A percentile compares a stretch with the other conserved stretches of the same genome.
phyloP scores from a whole-genome alignment of 2,329 filamentous ascomycete species.

The Botrytis fragariae region DNA sequence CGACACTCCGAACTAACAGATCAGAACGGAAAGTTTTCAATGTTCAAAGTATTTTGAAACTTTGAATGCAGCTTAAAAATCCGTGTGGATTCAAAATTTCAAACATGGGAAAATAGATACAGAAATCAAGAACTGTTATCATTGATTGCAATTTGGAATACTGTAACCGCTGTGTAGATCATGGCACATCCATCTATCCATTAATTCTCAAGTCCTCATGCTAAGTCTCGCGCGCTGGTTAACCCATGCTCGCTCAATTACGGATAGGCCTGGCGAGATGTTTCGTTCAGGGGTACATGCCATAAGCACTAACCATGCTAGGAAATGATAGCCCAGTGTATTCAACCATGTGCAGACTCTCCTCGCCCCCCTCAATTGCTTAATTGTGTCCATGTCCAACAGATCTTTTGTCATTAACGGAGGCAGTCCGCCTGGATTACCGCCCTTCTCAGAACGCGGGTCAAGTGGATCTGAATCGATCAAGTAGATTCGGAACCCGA shows the following conservation, averaged over 20 bases:
- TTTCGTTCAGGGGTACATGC: background rate
- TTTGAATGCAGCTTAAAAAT: background rate
- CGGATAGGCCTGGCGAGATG: background rate
- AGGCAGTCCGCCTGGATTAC: background rate
- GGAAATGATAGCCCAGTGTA: background rate
- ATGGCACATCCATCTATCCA: background rate
- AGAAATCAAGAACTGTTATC: background rate
- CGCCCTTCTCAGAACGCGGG: background rate
- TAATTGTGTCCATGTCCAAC: background rate
- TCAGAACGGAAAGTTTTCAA: background rate
- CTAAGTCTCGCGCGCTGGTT: background rate
- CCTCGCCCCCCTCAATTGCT: background rate
- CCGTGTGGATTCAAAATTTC: background rate
- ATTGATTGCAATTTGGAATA: background rate
- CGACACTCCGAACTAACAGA: background rate
- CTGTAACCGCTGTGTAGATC: background rate
- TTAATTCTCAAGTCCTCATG: background rate
- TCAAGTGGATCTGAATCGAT: background rate
- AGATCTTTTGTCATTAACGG: background rate
- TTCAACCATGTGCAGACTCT: background rate
- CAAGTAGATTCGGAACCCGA: background rate
- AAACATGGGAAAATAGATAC: background rate
- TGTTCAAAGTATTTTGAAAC: background rate
- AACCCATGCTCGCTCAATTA: background rate
- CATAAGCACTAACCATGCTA: background rate